phyloP scores from a whole-genome alignment of 495 filamentous ascomycete genomes.

The Penicillium canariense region DNA sequence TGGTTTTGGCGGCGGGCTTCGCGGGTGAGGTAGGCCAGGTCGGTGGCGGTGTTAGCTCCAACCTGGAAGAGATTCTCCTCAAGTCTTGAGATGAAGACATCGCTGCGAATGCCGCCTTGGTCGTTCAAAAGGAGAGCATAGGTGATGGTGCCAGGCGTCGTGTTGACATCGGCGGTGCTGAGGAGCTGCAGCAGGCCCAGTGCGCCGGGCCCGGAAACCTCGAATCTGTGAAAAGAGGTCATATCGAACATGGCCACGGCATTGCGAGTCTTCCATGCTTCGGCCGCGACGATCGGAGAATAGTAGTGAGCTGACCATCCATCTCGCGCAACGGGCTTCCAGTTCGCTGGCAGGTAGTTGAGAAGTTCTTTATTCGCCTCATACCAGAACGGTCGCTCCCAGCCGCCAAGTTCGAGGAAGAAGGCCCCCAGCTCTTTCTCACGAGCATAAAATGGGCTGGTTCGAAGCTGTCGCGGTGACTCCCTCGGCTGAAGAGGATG shows the following conservation, averaged over 20 bases:
- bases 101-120: conserved; percentile 39
- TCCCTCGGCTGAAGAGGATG: conserved; percentile 48
- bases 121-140: conserved; percentile 46
- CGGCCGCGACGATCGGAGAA: conserved; percentile 48
- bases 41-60: conserved; percentile 43
- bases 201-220: conserved; percentile 47
- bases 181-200: conserved; percentile 42
- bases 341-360: conserved; percentile 38
- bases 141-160: conserved; percentile 35
- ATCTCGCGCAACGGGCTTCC: conserved; percentile 45
- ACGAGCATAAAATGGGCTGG: conserved; percentile 44
- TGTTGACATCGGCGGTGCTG: conserved; percentile 41
- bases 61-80: conserved; percentile 42
- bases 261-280: conserved; percentile 53
- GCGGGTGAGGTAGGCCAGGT: conserved; percentile 42
- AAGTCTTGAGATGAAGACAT: conserved; percentile 42
- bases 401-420: conserved; percentile 48
- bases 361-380: conserved; percentile 44
- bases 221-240: conserved; percentile 50
- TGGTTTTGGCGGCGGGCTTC: conserved; percentile 40
- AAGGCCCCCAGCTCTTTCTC: conserved; percentile 47
- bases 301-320: conserved; percentile 44
- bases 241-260: conserved; percentile 54
- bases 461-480: conserved; percentile 46
- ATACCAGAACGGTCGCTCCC: conserved; percentile 54